phyloP scores from a whole-genome alignment of 805 yeast species.

The Zygoascus ofunaensis region DNA sequence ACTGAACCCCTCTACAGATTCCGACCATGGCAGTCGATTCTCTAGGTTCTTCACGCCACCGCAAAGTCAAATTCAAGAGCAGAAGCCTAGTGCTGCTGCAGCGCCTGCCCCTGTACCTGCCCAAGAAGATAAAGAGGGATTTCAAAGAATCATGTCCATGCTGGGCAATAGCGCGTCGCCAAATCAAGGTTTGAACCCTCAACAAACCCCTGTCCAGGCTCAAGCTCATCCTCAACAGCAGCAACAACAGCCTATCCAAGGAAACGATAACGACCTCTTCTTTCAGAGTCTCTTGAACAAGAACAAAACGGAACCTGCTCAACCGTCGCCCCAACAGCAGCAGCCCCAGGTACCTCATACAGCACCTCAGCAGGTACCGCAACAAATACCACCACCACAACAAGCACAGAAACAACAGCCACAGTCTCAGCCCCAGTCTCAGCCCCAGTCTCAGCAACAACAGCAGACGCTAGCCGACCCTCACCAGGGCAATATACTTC shows the following conservation, averaged over 20 bases:
- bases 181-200: neutral
- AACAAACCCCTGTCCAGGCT: neutral
- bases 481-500: slow-evolving; percentile 2
- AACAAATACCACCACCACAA: neutral
- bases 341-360: neutral
- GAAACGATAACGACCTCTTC: slow-evolving; percentile 15
- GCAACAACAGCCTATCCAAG: slow-evolving; percentile 3
- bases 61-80: neutral
- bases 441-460: slow-evolving; percentile 2
- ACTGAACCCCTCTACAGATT: neutral
- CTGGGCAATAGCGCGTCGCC: slow-evolving; percentile 16
- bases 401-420: slow-evolving; percentile 4
- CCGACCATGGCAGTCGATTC: slow-evolving; percentile 2
- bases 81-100: slow-evolving; percentile 2
- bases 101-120: slow-evolving; percentile 16
- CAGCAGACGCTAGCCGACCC: neutral
- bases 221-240: slow-evolving; percentile 4
- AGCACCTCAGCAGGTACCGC: neutral
- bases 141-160: slow-evolving; percentile 25
- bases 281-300: slow-evolving; percentile 20
- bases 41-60: slow-evolving; percentile 6
- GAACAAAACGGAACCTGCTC: slow-evolving; percentile 6
- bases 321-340: neutral
- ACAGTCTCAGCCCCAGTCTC: slow-evolving; percentile 4
- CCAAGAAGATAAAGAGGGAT: slow-evolving; percentile 26